Evolutionary conservation across 2,329 filamentous ascomycete species (phyloP), one percentile per base, ranked within the genome.

Genomic region (Leptographium lundbergii): DNA sequence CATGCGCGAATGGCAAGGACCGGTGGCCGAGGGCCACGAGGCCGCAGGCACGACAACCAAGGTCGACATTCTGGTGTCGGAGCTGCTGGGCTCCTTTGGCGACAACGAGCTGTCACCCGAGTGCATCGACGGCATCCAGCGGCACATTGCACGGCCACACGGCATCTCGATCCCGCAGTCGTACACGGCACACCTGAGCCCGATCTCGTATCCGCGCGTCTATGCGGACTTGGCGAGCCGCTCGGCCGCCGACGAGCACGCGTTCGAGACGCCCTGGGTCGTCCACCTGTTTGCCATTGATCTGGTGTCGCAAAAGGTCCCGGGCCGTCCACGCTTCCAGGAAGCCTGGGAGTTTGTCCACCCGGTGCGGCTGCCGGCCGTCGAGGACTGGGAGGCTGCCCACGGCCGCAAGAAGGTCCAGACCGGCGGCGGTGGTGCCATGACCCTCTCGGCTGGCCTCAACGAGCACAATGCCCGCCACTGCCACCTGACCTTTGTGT

Each of bases 21-120:
- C 92, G 0, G 67, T 79, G 22, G 73, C 75, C 56, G 69, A 74
- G 61, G 70, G 75, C 10, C 66, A 71, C 4, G 68, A 73, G 50
- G 68, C 70, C 50, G 72, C 75, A 3, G 75, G 77, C 17, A 73
- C 78, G 6, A 74, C 82, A 64, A 80, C 81, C 65, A 84, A 86
- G 67, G 87, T 99, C 50, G 94, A 99, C 70, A 96, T 99, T 58
- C 76, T 99, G 4, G 85, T 99, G 32, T 96, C 91, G 2, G 94
- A 99, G 71, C 82, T 99, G 0, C 81, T 99, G 0, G 94, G 91
- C 45, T 96, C 91, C 2, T 99, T 97, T 69, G 94, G 86, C 27
- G 94, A 99, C 73, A 99, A 99, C 68, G 94, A 99, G 72, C 82
- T 99, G 11, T 96, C 90, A 0, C 71, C 94, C 0, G 94, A 99